Evolutionary conservation across 768 basidiomycete species (phyloP).

Genomic region (Lentinula sp.): DNA sequence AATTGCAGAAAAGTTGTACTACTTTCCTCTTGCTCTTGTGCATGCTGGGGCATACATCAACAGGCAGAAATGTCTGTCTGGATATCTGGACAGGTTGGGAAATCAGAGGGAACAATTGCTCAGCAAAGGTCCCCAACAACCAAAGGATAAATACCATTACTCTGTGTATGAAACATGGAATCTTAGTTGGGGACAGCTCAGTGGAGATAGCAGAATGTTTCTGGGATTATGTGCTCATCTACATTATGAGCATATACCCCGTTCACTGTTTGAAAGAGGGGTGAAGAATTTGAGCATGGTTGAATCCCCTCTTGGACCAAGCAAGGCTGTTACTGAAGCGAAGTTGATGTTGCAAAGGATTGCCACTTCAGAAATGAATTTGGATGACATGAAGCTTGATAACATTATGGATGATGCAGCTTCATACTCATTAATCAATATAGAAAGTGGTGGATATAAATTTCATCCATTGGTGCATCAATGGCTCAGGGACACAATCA

Average conservation of each 20-base stretch:
- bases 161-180: slow-evolving; percentile 1
- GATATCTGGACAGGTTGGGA: not conserved
- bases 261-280: not conserved
- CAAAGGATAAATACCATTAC: not conserved
- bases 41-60: not conserved
- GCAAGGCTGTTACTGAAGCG: not conserved
- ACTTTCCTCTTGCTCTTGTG: not conserved
- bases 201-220: not conserved
- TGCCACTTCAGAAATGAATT: not conserved
- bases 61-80: not conserved
- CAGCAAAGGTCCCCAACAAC: not conserved
- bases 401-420: not conserved
- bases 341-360: not conserved
- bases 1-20: not conserved
- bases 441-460: not conserved
- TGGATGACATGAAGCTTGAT: not conserved
- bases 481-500: not conserved
- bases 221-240: not conserved
- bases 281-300: not conserved
- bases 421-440: not conserved
- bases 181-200: not conserved
- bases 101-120: not conserved
- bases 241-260: not conserved
- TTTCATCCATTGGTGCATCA: not conserved
- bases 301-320: not conserved